A percentile compares a stretch with the other conserved stretches of the same genome.
These are phyloP conservation scores for Coemansia sp. DNA, from an alignment of 192 early-diverging fungal genomes.

Conservation along the genomic window DNA sequence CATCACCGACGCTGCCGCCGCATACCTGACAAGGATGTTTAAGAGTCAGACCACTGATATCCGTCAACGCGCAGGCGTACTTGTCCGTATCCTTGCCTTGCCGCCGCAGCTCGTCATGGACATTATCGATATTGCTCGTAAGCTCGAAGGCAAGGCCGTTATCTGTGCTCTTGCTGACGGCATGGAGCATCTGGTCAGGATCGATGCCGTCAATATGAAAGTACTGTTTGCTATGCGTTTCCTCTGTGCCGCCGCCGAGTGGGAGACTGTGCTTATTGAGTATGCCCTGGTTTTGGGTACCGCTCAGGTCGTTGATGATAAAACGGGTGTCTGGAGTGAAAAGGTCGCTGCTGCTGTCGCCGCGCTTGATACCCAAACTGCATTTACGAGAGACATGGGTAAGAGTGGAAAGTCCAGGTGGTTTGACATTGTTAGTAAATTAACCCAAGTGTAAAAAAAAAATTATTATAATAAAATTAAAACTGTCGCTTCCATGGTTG, in stretches of 20 bases:
- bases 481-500: conserved; percentile 50
- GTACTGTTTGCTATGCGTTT: conserved; percentile 31
- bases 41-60: conserved; percentile 32
- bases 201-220: conserved; percentile 21
- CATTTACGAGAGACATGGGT: conserved; percentile 54
- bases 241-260: neutral
- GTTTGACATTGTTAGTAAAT: conserved; percentile 34
- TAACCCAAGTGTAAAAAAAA: conserved; percentile 21
- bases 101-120: conserved; percentile 56
- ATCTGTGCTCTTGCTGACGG: conserved; percentile 27
- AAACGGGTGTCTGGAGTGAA: conserved; percentile 14
- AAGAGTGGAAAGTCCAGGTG: conserved; percentile 52
- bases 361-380: conserved; percentile 33
- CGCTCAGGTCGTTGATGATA: conserved; percentile 17
- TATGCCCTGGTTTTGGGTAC: conserved; percentile 39
- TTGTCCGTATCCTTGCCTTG: conserved; percentile 45
- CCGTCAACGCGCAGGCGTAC: conserved; percentile 40
- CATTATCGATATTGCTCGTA: conserved; percentile 30
- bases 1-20: conserved; percentile 42
- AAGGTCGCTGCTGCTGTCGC: conserved; percentile 22
- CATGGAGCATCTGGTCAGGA: conserved; percentile 31
- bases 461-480: no score
- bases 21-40: conserved; percentile 28
- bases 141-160: conserved; percentile 24
- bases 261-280: conserved; percentile 28